Conservation (phyloP, 176 grass and related monocot genomes). For the Stipa capillata region DNA sequence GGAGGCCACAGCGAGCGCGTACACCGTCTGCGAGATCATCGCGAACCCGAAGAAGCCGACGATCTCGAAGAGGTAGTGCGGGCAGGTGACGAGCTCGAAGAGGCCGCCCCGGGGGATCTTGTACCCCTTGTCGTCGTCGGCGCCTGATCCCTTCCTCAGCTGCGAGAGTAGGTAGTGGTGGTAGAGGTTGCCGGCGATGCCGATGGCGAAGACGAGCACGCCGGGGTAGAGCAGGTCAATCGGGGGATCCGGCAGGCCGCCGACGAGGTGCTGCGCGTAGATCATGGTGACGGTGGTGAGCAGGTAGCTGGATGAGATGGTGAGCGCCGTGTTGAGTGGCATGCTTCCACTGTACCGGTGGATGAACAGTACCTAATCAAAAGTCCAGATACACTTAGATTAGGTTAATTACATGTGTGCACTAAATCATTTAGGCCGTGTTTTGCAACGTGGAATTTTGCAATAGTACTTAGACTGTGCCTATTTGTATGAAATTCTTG, state of each 20-base stretch:
- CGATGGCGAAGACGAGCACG: conserved; percentile 23
- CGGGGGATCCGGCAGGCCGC: conserved; percentile 27
- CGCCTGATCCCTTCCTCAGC: conserved; percentile 26
- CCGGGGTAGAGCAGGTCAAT: conserved; percentile 41
- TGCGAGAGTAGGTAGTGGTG: conserved; percentile 56
- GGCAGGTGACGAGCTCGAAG: conserved; percentile 51
- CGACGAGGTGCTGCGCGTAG: conserved; percentile 46
- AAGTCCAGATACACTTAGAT: no score
- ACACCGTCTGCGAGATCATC: conserved; percentile 60
- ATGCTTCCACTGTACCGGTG: conserved; percentile 57
- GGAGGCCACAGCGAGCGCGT: conserved; percentile 27
- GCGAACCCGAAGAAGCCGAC: conserved; percentile 46
- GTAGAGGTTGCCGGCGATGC: conserved; percentile 69
- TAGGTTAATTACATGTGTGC: no score
- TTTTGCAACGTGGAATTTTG: no score
- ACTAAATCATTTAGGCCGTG: no score
- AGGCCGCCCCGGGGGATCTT: conserved; percentile 65
- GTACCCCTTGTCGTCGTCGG: conserved; percentile 26
- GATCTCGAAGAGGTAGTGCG: conserved; percentile 89
- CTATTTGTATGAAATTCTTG: no score
- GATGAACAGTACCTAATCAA: conserved; percentile 48
- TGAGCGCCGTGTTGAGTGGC: conserved; percentile 10
- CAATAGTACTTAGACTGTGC: no score
- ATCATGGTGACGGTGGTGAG: conserved; percentile 31
- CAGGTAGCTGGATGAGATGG: conserved; percentile 50